Evolutionary conservation across 1,139 yeast species (phyloP).

Genomic region (Casaregolazyma lundiana): DNA sequence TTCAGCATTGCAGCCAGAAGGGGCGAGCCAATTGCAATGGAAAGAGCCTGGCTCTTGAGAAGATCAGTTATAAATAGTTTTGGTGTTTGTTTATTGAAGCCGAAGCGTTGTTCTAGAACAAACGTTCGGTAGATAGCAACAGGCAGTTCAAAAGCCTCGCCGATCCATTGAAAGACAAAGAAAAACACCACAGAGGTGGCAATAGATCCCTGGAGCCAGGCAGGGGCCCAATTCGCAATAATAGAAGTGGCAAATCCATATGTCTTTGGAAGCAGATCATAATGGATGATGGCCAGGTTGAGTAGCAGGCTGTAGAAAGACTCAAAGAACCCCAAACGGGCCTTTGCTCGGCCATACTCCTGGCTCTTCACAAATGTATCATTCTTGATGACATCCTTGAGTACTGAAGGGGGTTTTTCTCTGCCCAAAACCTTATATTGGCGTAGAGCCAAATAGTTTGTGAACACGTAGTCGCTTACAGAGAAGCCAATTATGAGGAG

Average conservation of each 20-base stretch:
- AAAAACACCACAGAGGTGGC: conserved; percentile 54
- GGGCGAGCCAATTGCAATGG: conserved; percentile 64
- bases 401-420: conserved; percentile 54
- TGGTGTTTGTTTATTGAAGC: conserved; percentile 81
- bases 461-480: conserved; percentile 69
- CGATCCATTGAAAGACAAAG: conserved; percentile 44
- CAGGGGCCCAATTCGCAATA: conserved; percentile 35
- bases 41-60: conserved; percentile 54
- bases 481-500: conserved; percentile 67
- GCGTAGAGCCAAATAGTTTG: conserved; percentile 66
- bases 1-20: conserved; percentile 69
- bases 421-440: conserved; percentile 67
- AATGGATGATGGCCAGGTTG: conserved; percentile 55
- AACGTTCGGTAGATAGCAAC: conserved; percentile 70
- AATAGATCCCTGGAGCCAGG: conserved; percentile 33
- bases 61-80: conserved; percentile 68
- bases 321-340: conserved; percentile 59
- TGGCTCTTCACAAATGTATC: conserved; percentile 78
- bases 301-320: conserved; percentile 50
- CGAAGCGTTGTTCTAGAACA: conserved; percentile 86
- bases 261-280: conserved; percentile 60
- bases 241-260: conserved; percentile 55
- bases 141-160: conserved; percentile 59
- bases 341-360: conserved; percentile 76
- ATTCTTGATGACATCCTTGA: conserved; percentile 53